Base-by-base conservation (phyloP, 495 filamentous ascomycete genomes). In the Aspergillus sclerotiicarbonarius region DNA sequence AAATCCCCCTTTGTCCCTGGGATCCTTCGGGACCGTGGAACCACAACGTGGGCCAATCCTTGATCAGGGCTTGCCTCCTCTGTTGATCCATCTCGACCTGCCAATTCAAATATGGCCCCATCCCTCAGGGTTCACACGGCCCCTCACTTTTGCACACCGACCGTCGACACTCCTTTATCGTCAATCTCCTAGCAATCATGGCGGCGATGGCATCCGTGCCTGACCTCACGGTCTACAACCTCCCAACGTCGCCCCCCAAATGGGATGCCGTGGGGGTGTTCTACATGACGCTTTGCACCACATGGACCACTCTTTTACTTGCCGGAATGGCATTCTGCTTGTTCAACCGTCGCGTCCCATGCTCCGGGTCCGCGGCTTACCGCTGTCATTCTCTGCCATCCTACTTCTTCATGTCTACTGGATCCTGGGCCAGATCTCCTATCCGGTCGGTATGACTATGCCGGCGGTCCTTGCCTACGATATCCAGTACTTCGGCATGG, bases 401-500 rank as follows among this genome's bases (percentile, higher is more conserved):
- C 60, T 76, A 13, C 72, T 87, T 32, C 78, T 90, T 29, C 88
- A 91, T 62, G 60, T 87, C 25, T 91, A 90, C 73, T 79, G 81
- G 64, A 61, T 79, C 41, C 68, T 80, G 12, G 78, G 84, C 44
- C 78, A 90, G 60, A 74, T 87, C 31, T 84, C 80, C 10, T 85
- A 83, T 61, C 78, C 83, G 29, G 59, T 84, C 20, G 88, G 89
- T 12, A 71, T 83, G 2, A 61, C 79, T 7, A 80, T 86, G 54
- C 82, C 84, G 0, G 86, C 84, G 47, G 8, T 35, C 33, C 33
- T 35, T 35, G 33, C 33, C 33, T 35, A 35, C 33, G 72, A 73
- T 30, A 64, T 71, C 16, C 80, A 89, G 64, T 91, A 80, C 70
- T 91, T 87, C 86, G 77, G 90, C 65, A 91, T 91, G 88, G 80